A percentile compares a stretch with the other conserved stretches of the same genome.
Evolutionary conservation across 2,329 filamentous ascomycete genomes (phyloP).

Genomic region (Ustulina deusta): DNA sequence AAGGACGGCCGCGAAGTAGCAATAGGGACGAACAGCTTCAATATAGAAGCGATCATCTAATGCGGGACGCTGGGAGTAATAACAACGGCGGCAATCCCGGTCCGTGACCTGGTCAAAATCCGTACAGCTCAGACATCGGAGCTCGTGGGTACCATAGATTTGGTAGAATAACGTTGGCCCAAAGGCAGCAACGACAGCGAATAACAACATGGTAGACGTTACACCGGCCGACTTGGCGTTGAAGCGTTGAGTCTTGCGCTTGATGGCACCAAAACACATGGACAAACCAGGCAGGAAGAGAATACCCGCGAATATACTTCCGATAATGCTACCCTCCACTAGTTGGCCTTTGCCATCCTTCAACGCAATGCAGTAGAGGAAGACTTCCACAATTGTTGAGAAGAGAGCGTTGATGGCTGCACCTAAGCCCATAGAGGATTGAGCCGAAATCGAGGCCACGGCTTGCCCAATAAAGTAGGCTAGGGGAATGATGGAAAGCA

Average conservation of each 20-base stretch:
- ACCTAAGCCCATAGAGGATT: conserved; percentile 97
- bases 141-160: conserved; percentile 96
- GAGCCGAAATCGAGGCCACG: conserved; percentile 96
- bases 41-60: conserved; percentile 89
- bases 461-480: conserved; percentile 99
- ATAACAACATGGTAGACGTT: conserved; percentile 96
- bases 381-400: conserved; percentile 96
- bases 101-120: conserved; percentile 60
- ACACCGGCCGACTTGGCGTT: conserved; percentile 96
- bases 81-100: conserved; percentile 90
- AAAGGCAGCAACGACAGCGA: conserved; percentile 95
- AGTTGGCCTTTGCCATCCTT: conserved; percentile 91
- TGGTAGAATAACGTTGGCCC: conserved; percentile 98
- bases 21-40: conserved; percentile 92
- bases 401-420: conserved; percentile 99
- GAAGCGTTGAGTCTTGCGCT: conserved; percentile 97
- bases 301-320: conserved; percentile 97
- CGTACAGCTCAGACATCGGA: conserved; percentile 80
- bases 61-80: conserved; percentile 88
- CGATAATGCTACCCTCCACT: conserved; percentile 96
- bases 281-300: conserved; percentile 93
- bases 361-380: conserved; percentile 94
- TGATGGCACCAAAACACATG: conserved; percentile 98
- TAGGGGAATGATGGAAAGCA: conserved; percentile 93
- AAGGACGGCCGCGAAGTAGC: conserved; percentile 85